Evolutionary conservation across 352 stramenopile genomes (phyloP), one percentile per base, ranked within the genome.

Genomic region (Pythium aquatile): DNA sequence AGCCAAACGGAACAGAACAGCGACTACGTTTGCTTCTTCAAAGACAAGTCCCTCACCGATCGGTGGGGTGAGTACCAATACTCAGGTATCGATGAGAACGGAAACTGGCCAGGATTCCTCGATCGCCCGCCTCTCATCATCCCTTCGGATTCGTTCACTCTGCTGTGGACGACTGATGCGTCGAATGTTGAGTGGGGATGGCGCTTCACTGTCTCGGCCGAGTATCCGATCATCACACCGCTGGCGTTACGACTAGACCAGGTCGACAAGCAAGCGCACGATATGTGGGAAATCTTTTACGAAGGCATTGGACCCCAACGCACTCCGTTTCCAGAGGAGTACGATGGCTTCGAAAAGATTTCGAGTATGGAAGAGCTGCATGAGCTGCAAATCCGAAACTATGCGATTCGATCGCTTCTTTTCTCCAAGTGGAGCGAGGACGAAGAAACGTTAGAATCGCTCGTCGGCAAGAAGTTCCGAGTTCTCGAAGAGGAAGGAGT

Each of bases 181-280:
- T 88, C 83, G 8, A 97, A 96, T 64, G 87, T 93, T 29, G 90
- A 96, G 28, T 97, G 91, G 91, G 88, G 88, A 0, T 94, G 85
- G 77, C 86, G 90, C 51, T 93, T 95, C 48, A 89, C 75, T 8
- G 83, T 94, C 0, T 74, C 69, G 17, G 82, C 84, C 5, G 77
- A 88, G 28, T 94, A 89, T 68, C 57, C 75, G 10, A 67, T 75
- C 1, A 65, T 82, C 10, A 59, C 66, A 28, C 75, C 85, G 10
- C 55, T 86, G 5, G 62, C 83, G 17, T 71, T 90, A 33, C 71
- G 58, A 10, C 48, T 90, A 1, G 73, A 87, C 13, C 79, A 91
- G 32, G 67, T 94, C 14, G 72, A 92, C 40, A 75, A 76, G 39
- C 75, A 79, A 24, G 75, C 78, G 3, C 84, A 88, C 26, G 71